Base-by-base conservation (phyloP, 2,329 filamentous ascomycete species). In the Fusarium sp. region DNA sequence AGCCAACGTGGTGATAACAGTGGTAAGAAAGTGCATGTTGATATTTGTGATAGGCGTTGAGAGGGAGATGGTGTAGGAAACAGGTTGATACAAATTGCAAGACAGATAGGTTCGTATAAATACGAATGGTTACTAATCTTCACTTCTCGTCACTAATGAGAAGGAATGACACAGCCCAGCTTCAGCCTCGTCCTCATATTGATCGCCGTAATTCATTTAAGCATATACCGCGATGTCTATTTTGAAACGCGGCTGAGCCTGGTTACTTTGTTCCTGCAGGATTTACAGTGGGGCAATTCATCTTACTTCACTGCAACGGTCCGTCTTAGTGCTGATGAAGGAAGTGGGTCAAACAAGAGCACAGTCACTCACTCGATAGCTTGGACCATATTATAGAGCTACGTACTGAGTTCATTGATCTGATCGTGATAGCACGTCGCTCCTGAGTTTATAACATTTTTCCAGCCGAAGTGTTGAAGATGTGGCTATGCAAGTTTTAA, bases 1-100 rank as follows among this genome's bases (percentile, higher is more conserved):
- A 35, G 33, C 33, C 33, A 35, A n/a, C 15, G 33, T 15, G 7
- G 33, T 35, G 15, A 35, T 8, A 8, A n/a, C 60, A 17, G 68
- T 62, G 32, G 66, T n/a, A 13, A 68, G 41, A n/a, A 68, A 53
- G 7, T 68, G 60, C 65, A 68, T 68, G 6, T 15, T 66, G 10
- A 30, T 11, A 13, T 30, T 6, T 40, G 6, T 26, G 5, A 0
- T 3, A 22, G 5, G 3, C 9, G 8, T 2, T 7, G 11, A 11
- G 15, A 35, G 15, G 17, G 14, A 7, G 33, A 8, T 17, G 15
- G 15, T 35, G 4, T 3, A 35, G 33, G 7, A 9, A 7, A 15
- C 2, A 15, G 7, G 7, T 7, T 7, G 5, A 17, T 14, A 8
- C 5, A 35, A 17, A 35, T 7, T n/a, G 6, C 7, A 17, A 17